Base-by-base conservation (phyloP, 495 filamentous ascomycete species). In the Aspergillus nanangensis region DNA sequence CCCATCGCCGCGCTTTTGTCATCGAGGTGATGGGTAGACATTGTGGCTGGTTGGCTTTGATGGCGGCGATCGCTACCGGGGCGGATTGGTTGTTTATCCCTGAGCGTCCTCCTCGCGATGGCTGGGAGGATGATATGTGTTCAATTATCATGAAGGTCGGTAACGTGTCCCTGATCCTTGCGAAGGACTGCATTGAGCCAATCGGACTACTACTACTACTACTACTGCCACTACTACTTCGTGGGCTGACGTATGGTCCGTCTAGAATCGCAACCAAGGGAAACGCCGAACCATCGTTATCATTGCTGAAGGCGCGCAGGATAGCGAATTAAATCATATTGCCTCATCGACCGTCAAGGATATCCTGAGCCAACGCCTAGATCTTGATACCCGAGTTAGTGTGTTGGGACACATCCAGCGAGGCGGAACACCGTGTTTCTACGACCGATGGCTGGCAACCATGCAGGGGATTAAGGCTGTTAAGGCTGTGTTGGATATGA, bases 201-300 rank as follows among this genome's bases (percentile, higher is more conserved):
- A n/a, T n/a, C n/a, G n/a, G n/a, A n/a, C n/a, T n/a, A n/a, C n/a
- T n/a, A n/a, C n/a, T n/a, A n/a, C n/a, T n/a, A n/a, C n/a, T n/a
- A n/a, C n/a, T n/a, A n/a, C n/a, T n/a, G n/a, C n/a, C n/a, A n/a
- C n/a, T n/a, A n/a, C n/a, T n/a, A n/a, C n/a, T n/a, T n/a, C n/a
- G n/a, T n/a, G 8, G 5, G 29, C 2, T 4, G 10, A 34, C n/a
- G 32, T 13, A 10, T 38, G 15, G 25, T 23, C 19, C 43, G 43
- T 15, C 41, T 41, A 94, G 87, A 93, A 97, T 67, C 86, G 92
- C 44, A 62, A 58, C 21, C 74, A 87, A 56, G 92, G 92, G 36
- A 96, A 96, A 74, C 78, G 92, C 50, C 94, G 95, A 71, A 96
- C 93, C 1, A 96, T 96, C 47, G 90, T 97, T 51, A 96, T 99